These are phyloP conservation scores for Penicillium ochrochloron DNA, from an alignment of 495 filamentous ascomycete species.

Conservation along the genomic window DNA sequence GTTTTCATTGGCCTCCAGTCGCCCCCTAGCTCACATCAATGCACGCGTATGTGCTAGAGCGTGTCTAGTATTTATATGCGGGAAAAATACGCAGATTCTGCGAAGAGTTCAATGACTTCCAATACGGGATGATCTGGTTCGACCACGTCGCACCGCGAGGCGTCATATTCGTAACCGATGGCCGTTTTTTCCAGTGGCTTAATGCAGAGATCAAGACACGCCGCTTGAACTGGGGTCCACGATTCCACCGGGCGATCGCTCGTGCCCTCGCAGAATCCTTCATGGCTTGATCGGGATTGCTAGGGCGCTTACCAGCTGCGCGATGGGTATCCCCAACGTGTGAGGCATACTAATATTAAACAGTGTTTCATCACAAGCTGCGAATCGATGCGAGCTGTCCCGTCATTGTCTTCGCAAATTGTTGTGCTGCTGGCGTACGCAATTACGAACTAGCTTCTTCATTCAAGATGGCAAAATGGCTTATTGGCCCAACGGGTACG, in stretches of 20 bases:
- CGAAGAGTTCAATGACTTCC: no score
- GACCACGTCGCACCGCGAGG: no score
- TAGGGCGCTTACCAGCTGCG: no score
- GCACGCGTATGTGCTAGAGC: not conserved
- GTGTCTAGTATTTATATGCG: not conserved
- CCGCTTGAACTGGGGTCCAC: no score
- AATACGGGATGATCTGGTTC: no score
- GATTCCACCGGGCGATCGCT: no score
- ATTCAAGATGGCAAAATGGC: not conserved
- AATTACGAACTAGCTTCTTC: not conserved
- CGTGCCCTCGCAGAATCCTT: no score
- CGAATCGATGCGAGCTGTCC: constrained; percentile 1
- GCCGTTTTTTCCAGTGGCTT: no score
- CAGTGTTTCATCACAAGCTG: not conserved
- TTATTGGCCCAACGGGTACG: not conserved
- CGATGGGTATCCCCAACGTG: not conserved
- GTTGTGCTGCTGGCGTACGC: not conserved
- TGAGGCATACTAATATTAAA: not conserved
- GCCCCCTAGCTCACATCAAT: not conserved
- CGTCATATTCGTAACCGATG: no score
- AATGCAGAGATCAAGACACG: no score
- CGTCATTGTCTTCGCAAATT: not conserved
- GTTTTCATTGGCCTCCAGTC: not conserved
- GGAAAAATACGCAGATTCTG: no score
- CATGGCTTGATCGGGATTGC: no score